These are phyloP conservation scores for Hypoxylon perforatum DNA, from an alignment of 495 filamentous ascomycete genomes.

Conservation along the genomic window DNA sequence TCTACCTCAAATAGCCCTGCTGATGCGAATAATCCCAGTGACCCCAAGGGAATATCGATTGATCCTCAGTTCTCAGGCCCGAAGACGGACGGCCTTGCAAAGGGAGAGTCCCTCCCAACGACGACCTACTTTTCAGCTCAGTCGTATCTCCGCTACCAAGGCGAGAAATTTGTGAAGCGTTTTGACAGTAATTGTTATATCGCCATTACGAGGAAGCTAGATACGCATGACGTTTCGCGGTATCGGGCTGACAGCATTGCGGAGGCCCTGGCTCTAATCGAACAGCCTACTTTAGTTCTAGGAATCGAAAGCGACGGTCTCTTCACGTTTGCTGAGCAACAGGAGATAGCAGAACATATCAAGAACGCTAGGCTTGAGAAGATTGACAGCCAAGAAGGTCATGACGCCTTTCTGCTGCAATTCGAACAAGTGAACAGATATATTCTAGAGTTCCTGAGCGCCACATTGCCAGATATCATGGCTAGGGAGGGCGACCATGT, in stretches of 20 bases:
- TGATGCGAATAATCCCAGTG: slow-evolving; percentile 39
- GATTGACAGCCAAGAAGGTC: slow-evolving; percentile 93
- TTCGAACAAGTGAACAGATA: slow-evolving; percentile 96
- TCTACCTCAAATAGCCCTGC: slow-evolving; percentile 48
- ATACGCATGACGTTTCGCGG: slow-evolving; percentile 93
- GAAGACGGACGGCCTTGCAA: slow-evolving; percentile 48
- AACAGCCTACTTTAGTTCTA: slow-evolving; percentile 88
- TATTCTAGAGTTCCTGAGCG: slow-evolving; percentile 83
- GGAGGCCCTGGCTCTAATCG: slow-evolving; percentile 80
- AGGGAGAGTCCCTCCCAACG: slow-evolving; percentile 62
- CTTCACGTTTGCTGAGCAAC: slow-evolving; percentile 95
- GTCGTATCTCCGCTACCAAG: slow-evolving; percentile 98
- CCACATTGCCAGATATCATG: slow-evolving; percentile 90
- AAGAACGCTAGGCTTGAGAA: slow-evolving; percentile 79
- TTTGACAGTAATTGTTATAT: slow-evolving; percentile 99
- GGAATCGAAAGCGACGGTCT: slow-evolving; percentile 95
- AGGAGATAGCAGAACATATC: slow-evolving; percentile 87
- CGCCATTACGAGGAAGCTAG: slow-evolving; percentile 97
- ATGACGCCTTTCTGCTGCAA: slow-evolving; percentile 95
- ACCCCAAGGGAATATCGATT: slow-evolving; percentile 46
- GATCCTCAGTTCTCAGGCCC: slow-evolving; percentile 86
- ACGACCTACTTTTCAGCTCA: slow-evolving; percentile 97
- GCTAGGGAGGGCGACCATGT: slow-evolving; percentile 61
- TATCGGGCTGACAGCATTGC: slow-evolving; percentile 71
- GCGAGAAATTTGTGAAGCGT: slow-evolving; percentile 92